Base-by-base conservation (phyloP, 2,329 filamentous ascomycete genomes). In the Biscogniauxia marginata region DNA sequence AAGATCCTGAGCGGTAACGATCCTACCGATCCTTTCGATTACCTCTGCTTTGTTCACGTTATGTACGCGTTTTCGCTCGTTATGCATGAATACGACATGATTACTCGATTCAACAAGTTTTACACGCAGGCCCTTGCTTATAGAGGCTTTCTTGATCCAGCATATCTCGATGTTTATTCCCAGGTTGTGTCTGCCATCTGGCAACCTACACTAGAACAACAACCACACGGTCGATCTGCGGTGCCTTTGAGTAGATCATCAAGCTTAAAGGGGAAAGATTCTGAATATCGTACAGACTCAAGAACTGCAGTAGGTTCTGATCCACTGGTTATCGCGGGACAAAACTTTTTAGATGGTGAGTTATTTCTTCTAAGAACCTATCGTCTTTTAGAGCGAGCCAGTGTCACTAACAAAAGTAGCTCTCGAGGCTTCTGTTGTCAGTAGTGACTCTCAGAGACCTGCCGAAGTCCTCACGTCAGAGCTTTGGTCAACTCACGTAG, bases 331-430 rank as follows among this genome's bases (percentile, higher is more conserved):
- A 66, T 67, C 39, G 71, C 76, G 45, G 76, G 76, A 7, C 73
- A 75, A 50, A 74, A 78, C 54, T 83, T 83, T 55, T 68, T 84
- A 19, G 81, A 84, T 65, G 77, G 80, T 82, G 70, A 65, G 74
- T 63, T 47, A 49, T 7, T 50, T 11, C 18, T n/a, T 52, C 22
- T 4, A 13, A 24, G 16, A 2, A 44, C 49, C 5, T n/a, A n/a
- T n/a, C n/a, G 39, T 13, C 19, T 11, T 24, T 52, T 39, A n/a
- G 30, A n/a, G n/a, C n/a, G 13, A n/a, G 8, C 22, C 13, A 8
- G 23, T 48, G 45, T 21, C 23, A 44, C 54, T 67, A 47, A 68
- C 45, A 44, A 18, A 46, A 30, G 50, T 52, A 82, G 80, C 81
- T 51, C 67, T 84, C 24, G 81, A 84, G 64, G 73, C 71, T 30